Evolutionary conservation across 768 basidiomycete species (phyloP).

Genomic region (Pilatotrama ljubarskyi): DNA sequence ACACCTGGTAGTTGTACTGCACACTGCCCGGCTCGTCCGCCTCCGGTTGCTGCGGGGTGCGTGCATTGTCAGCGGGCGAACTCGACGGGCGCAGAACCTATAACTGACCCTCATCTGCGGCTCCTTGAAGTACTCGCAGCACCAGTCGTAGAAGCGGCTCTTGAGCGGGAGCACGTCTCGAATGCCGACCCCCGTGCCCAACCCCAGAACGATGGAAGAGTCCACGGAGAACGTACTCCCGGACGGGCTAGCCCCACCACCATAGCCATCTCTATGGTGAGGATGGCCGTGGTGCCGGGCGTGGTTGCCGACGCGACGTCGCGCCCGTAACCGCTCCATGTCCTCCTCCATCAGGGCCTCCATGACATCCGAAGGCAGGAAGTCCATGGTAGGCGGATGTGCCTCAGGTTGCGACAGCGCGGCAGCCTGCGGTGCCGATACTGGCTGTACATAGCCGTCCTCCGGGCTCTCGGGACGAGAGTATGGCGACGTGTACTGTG

Average conservation of each 20-base stretch:
- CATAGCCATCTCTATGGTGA: slow-evolving; percentile 35
- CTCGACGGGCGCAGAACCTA: not conserved
- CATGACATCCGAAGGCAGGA: slow-evolving; percentile 77
- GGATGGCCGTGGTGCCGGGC: slow-evolving; percentile 40
- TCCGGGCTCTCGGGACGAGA: slow-evolving; percentile 45
- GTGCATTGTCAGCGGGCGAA: slow-evolving; percentile 17
- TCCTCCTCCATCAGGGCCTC: slow-evolving; percentile 92
- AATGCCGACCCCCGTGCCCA: slow-evolving; percentile 80
- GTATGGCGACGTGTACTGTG: slow-evolving; percentile 78
- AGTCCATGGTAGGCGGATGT: slow-evolving; percentile 46
- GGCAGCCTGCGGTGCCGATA: slow-evolving; percentile 33
- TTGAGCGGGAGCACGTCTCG: slow-evolving; percentile 87
- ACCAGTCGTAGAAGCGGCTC: slow-evolving; percentile 94
- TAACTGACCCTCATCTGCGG: slow-evolving; percentile 90
- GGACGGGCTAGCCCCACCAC: slow-evolving; percentile 62
- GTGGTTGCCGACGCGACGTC: slow-evolving; percentile 48
- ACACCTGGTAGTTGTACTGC: slow-evolving; percentile 93
- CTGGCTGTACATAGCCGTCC: slow-evolving; percentile 12
- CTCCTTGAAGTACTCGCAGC: slow-evolving; percentile 95
- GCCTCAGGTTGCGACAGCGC: slow-evolving; percentile 19
- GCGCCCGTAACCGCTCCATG: slow-evolving; percentile 83
- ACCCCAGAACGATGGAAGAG: slow-evolving; percentile 71
- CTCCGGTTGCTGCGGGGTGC: slow-evolving; percentile 72
- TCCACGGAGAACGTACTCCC: slow-evolving; percentile 80
- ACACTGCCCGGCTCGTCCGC: slow-evolving; percentile 94